Conservation (phyloP, 176 grass and related monocot species). For the Hordeum marinum region DNA sequence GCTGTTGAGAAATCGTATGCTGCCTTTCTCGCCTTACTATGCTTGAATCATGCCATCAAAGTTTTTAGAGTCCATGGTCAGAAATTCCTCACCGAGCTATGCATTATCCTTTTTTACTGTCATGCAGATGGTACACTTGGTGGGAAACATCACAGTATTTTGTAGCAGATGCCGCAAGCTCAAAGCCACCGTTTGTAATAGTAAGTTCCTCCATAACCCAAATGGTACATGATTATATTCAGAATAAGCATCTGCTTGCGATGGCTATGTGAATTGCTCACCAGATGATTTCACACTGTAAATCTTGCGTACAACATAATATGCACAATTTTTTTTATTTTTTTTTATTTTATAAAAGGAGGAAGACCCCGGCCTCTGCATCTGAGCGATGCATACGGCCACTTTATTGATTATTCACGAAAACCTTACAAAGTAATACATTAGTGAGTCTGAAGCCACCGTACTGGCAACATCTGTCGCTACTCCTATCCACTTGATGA, state of each 20-base stretch:
- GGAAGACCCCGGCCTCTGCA: too few relatives aligned
- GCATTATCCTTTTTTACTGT: neutral
- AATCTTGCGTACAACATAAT: neutral
- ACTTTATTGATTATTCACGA: too few relatives aligned
- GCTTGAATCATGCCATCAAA: neutral
- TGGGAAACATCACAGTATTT: conserved; percentile 75
- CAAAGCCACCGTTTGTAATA: conserved; percentile 73
- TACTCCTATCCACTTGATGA: too few relatives aligned
- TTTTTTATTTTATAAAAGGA: too few relatives aligned
- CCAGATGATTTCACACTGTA: neutral
- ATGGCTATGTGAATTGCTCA: neutral
- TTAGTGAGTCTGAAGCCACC: too few relatives aligned
- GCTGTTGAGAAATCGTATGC: conserved; percentile 69
- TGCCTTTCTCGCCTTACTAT: neutral
- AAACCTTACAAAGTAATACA: too few relatives aligned
- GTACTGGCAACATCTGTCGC: too few relatives aligned
- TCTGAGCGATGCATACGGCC: too few relatives aligned
- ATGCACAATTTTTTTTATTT: too few relatives aligned
- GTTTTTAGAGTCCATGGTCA: neutral
- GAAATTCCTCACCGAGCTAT: neutral
- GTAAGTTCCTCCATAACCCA: conserved; percentile 33
- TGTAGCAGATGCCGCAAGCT: conserved; percentile 58
- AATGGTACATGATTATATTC: neutral
- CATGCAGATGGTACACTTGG: conserved; percentile 75
- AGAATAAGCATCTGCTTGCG: neutral